These are phyloP conservation scores for Vachellia pachyceras DNA, from an alignment of 306 rosid species.

Conservation along the genomic window DNA sequence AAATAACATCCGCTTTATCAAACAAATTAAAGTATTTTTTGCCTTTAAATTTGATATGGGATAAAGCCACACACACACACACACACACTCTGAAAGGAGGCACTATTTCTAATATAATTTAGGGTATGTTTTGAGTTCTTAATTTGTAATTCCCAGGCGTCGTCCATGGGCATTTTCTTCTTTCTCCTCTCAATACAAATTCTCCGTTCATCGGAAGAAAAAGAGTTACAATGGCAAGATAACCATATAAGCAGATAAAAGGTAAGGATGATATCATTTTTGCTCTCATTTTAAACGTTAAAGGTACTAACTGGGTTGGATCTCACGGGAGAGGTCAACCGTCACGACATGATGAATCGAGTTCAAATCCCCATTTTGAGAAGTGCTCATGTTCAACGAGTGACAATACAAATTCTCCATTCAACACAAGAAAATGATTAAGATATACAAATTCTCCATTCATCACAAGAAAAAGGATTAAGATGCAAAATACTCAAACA, in stretches of 20 bases:
- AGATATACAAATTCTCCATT: too few relatives aligned
- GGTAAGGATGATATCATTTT: too few relatives aligned
- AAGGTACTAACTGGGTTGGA: too few relatives aligned
- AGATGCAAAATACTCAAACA: too few relatives aligned
- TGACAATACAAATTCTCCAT: too few relatives aligned
- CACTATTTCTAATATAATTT: neutral
- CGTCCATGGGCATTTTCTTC: neutral
- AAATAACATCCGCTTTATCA: conserved; percentile 21
- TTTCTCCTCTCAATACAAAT: neutral
- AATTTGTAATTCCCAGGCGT: neutral
- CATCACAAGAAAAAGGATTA: too few relatives aligned
- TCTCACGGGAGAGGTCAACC: too few relatives aligned
- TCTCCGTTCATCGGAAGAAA: neutral
- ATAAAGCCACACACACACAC: neutral
- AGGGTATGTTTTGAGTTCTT: neutral
- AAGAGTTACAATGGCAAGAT: neutral
- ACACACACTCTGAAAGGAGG: neutral
- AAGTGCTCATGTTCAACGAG: too few relatives aligned
- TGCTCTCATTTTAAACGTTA: too few relatives aligned
- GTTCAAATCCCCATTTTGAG: too few relatives aligned
- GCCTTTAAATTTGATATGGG: neutral
- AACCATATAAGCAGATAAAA: neutral
- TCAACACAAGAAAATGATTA: too few relatives aligned
- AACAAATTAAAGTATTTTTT: neutral
- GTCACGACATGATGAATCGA: too few relatives aligned